Base-by-base conservation (phyloP, 1,284 basidiomycete species). In the Athelia psychrophila region DNA sequence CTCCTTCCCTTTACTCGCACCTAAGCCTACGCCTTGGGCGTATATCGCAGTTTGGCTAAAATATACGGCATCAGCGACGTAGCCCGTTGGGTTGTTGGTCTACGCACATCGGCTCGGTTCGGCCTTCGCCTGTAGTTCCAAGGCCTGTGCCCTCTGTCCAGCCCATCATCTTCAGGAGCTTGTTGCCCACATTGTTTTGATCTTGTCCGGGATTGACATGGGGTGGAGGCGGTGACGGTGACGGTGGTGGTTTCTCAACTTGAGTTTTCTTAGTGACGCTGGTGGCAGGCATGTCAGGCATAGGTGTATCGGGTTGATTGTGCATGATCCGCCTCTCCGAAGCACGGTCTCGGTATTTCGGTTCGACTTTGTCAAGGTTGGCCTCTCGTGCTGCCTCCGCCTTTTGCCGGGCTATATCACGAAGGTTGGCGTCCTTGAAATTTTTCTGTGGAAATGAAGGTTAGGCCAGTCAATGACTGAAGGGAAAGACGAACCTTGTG, bases 81-180 rank as follows among this genome's bases (percentile, higher is more conserved):
- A 49, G n/a, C 19, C 5, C 22, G 32, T 30, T 50, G 52, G 16
- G 54, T 54, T n/a, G 32, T 19, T 3, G 35, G 48, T 48, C 35
- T 18, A 71, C 86, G 52, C 69, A 86, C 81, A 97, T 84, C 2
- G 94, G 94, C 49, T 94, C 92, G 16, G 92, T 84, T 50, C 93
- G 73, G 19, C 94, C 94, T 51, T 91, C 90, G 5, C 86, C 91
- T 51, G 77, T 79, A 5, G 80, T 78, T 1, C 94, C 94, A 38
- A 97, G 71, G 1, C 94, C 94, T n/a, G 80, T 86, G 2, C 94
- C 94, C 62, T 90, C 85, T 54, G 80, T 88, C 94, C 94, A 97
- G 0, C 95, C 94, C 94, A 97, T 96, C 81, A 95, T 93, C 66
- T 93, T 92, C 57, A 97, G 68, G 52, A 97, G 65, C 67, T 93